These are phyloP conservation scores for Acanthamoeba healyi DNA, from an alignment of 208 protist genomes.

Conservation along the genomic window DNA sequence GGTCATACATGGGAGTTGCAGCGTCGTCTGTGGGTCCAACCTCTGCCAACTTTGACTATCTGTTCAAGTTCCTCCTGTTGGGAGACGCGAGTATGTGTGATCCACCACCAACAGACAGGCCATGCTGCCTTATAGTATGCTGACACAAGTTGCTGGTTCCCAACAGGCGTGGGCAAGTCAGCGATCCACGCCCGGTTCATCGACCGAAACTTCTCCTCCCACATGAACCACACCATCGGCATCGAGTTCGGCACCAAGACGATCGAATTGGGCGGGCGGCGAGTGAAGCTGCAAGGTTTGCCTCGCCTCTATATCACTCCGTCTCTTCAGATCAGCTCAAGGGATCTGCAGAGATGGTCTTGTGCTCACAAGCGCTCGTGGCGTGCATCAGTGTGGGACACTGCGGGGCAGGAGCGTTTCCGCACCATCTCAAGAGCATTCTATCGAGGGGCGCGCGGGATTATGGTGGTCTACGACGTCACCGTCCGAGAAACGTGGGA, in stretches of 20 bases:
- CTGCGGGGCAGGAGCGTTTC: constrained; percentile 90
- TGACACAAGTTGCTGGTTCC: background rate
- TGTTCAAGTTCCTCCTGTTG: constrained; percentile 27
- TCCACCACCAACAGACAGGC: no score
- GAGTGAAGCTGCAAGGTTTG: constrained; percentile 96
- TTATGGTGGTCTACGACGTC: background rate
- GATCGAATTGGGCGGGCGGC: constrained; percentile 86
- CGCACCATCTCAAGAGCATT: background rate
- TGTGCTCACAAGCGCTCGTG: background rate
- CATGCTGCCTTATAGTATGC: no score
- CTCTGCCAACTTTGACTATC: constrained; percentile 33
- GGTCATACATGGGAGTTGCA: no score
- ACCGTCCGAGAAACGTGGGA: background rate
- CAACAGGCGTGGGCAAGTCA: background rate
- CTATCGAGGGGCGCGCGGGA: background rate
- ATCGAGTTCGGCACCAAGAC: constrained; percentile 96
- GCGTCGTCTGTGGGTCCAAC: no score
- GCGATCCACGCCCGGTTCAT: background rate
- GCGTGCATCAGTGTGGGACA: constrained; percentile 93
- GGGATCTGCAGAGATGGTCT: no score
- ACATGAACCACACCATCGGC: constrained; percentile 96
- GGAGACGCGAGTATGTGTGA: background rate
- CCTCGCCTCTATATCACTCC: background rate
- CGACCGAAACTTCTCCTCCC: background rate
- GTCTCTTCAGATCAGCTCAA: background rate